Conservation (phyloP, 257 asterid species). For the Fraxinus cuspidata region DNA sequence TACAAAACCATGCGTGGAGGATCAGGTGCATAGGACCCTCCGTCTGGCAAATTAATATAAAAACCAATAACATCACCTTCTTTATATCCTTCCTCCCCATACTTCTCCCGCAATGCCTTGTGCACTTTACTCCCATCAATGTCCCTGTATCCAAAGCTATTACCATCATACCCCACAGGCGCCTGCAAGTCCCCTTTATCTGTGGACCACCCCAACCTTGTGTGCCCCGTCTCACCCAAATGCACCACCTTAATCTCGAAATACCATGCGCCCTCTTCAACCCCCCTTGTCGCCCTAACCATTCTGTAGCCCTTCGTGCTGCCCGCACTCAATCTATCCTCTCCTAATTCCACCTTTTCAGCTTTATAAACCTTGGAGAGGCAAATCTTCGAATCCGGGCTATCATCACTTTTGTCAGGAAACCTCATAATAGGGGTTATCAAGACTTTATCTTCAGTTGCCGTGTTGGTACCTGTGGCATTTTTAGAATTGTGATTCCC, state of each 20-base stretch:
- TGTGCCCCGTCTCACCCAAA: constrained; percentile 92
- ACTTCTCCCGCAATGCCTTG: constrained; percentile 86
- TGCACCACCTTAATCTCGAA: constrained; percentile 80
- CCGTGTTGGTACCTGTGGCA: constrained; percentile 27
- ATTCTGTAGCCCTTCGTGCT: constrained; percentile 94
- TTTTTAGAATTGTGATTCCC: constrained; percentile 42
- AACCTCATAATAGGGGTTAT: constrained; percentile 73
- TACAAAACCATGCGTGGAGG: constrained; percentile 81
- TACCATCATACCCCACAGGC: constrained; percentile 91
- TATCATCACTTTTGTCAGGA: constrained; percentile 82
- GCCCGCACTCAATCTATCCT: constrained; percentile 85
- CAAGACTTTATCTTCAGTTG: constrained; percentile 62
- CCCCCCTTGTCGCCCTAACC: constrained; percentile 97
- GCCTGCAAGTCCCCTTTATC: constrained; percentile 98
- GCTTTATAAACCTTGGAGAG: constrained; percentile 91
- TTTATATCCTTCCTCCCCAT: constrained; percentile 79
- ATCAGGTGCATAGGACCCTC: constrained; percentile 64
- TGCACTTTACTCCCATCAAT: constrained; percentile 88
- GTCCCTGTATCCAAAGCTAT: constrained; percentile 91
- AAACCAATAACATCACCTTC: constrained; percentile 93
- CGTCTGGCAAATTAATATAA: constrained; percentile 82
- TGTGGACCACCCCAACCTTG: constrained; percentile 95
- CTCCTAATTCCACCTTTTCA: constrained; percentile 87
- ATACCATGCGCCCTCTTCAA: constrained; percentile 88
- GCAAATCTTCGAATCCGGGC: constrained; percentile 58